Percentiles rank a stretch among this genome's conserved stretches.
phyloP scores from a whole-genome alignment of 2,329 filamentous ascomycete genomes.

The Coniochaeta sp. region DNA sequence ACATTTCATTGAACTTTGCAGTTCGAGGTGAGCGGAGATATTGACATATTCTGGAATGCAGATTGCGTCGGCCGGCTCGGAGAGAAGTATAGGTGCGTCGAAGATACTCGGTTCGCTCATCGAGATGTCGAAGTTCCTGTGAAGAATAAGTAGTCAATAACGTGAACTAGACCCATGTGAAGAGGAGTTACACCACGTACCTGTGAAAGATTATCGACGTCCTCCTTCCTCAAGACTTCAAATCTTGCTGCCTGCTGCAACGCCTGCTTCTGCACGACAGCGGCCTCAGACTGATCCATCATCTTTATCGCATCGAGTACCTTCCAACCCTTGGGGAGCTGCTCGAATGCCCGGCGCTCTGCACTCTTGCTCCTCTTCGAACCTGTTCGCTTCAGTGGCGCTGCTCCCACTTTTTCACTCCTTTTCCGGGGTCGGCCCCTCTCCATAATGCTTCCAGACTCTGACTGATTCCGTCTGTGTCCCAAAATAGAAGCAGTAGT shows the following conservation, averaged over 20 bases:
- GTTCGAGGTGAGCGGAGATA: slow-evolving; percentile 66
- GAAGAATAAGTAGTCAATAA: not conserved
- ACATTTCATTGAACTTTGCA: slow-evolving; percentile 66
- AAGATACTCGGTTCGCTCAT: slow-evolving; percentile 72
- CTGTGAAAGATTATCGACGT: slow-evolving; percentile 59
- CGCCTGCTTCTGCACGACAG: slow-evolving; percentile 50
- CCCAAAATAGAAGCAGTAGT: slow-evolving; percentile 17
- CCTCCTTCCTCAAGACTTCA: slow-evolving; percentile 53
- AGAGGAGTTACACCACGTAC: slow-evolving; percentile 23
- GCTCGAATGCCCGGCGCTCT: slow-evolving; percentile 52
- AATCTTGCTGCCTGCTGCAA: slow-evolving; percentile 55
- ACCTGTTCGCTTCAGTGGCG: slow-evolving; percentile 26
- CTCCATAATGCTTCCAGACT: slow-evolving; percentile 53
- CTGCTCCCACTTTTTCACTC: slow-evolving; percentile 29
- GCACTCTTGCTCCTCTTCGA: slow-evolving; percentile 40
- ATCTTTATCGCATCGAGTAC: slow-evolving; percentile 42
- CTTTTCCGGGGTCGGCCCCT: slow-evolving; percentile 53
- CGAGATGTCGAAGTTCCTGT: slow-evolving; percentile 66
- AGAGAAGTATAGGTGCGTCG: slow-evolving; percentile 70
- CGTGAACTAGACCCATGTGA: not conserved
- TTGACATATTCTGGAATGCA: slow-evolving; percentile 70
- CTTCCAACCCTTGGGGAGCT: slow-evolving; percentile 51
- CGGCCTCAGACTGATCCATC: slow-evolving; percentile 41
- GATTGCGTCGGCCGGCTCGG: slow-evolving; percentile 66
- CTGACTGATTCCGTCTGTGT: slow-evolving; percentile 49